phyloP scores from a whole-genome alignment of 176 grass and related monocot species.

The Canna indica region DNA sequence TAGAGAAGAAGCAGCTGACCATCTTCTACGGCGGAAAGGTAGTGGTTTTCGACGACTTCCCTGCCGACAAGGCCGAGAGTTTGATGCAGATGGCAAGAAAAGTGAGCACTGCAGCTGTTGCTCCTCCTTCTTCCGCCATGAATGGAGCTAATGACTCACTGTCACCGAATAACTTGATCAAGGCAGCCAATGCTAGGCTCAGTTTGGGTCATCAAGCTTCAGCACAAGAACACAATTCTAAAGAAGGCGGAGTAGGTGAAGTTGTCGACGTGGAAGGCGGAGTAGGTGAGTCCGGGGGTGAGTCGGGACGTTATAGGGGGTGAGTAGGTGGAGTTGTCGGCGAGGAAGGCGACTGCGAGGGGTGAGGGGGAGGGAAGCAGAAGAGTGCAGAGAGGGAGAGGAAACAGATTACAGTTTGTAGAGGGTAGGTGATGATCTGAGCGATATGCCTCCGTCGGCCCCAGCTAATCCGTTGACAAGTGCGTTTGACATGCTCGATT shows the following conservation, averaged over 20 bases:
- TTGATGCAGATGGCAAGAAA: slow-evolving; percentile 28
- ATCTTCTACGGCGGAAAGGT: slow-evolving; percentile 60
- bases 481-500: slow-evolving; percentile 88
- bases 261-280: too few species aligned
- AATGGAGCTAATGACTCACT: background rate
- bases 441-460: slow-evolving; percentile 70
- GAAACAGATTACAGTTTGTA: slow-evolving; percentile 43
- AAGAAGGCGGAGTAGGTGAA: too few species aligned
- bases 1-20: slow-evolving; percentile 28
- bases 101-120: background rate
- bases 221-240: background rate
- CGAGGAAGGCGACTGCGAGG: too few species aligned
- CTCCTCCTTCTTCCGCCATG: background rate
- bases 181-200: background rate
- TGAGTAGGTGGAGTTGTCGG: too few species aligned
- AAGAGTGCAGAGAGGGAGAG: too few species aligned
- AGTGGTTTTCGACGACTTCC: slow-evolving; percentile 40
- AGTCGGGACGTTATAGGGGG: too few species aligned
- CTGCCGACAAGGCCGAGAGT: slow-evolving; percentile 29
- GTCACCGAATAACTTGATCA: too few species aligned
- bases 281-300: too few species aligned
- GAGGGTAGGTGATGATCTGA: slow-evolving; percentile 94
- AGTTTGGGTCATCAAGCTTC: background rate
- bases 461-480: slow-evolving; percentile 66
- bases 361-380: too few species aligned